Base-by-base conservation (phyloP, 2,329 filamentous ascomycete genomes). In the Aspergillus pseudoglaucus region DNA sequence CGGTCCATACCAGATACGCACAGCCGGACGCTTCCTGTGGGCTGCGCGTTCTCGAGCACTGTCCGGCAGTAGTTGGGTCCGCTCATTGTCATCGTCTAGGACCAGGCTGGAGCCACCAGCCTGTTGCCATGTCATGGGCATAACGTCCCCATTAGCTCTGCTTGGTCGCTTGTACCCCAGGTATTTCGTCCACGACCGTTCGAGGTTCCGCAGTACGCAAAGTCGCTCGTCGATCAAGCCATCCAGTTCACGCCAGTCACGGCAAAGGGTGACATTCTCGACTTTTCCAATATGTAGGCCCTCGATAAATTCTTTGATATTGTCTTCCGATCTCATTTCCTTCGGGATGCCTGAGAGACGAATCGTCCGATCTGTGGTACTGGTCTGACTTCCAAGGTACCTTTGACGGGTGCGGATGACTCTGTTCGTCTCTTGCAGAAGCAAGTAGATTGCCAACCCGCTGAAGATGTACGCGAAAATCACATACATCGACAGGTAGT, bases 381-480 rank as follows among this genome's bases (percentile, higher is more conserved):
- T 97, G 0, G 87, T 90, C 67, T 97, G 91, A 18, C 85, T 89
- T 10, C 93, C 93, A 8, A 98, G 78, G 63, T 96, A 98, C 49
- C 90, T 83, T 66, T 98, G 93, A 20, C 93, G 79, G 25, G 91
- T 80, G 48, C 84, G 81, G 54, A 97, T 94, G 45, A 98, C 85
- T 50, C 83, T 85, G 56, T 85, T 82, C 0, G 93, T 97, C 69
- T 95, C 85, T 38, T 79, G 79, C 49, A 91, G 82, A 59, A 97
- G 83, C 57, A 91, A 80, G 64, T 90, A 95, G 10, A 96, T 74
- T 0, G 88, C 87, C 38, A 97, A 71, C 1, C 75, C 81, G 5
- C 86, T 91, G 67, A 97, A 98, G 44, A 97, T 77, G 72, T 96
- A 98, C 1, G 90, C 88, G 59, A 98, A 98, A n/a, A 87, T 76